Evolutionary conservation across 371 early-diverging fungal genomes (phyloP).

Genomic region (Circinella umbellata): DNA sequence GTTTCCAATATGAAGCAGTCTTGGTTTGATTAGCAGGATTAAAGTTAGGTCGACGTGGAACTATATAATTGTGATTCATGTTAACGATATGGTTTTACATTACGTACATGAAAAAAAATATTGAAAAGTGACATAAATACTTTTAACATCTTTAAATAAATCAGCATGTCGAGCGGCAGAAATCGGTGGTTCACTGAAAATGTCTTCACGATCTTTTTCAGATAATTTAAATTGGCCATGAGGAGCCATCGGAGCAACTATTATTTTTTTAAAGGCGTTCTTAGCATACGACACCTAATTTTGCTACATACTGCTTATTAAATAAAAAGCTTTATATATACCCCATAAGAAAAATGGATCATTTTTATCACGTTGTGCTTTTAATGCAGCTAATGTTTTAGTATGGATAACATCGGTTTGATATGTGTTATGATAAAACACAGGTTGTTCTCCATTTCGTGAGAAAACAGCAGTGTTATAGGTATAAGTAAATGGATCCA

Average conservation of each 20-base stretch:
- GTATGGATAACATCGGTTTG: constrained; percentile 69
- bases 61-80: constrained; percentile 29
- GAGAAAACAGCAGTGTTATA: constrained; percentile 65
- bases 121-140: constrained; percentile 18
- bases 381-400: constrained; percentile 56
- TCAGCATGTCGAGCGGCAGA: constrained; percentile 57
- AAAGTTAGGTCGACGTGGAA: constrained; percentile 65
- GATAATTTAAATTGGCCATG: constrained; percentile 45
- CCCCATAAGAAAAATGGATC: constrained; percentile 65
- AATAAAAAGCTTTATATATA: constrained; percentile 15
- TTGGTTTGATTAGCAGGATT: constrained; percentile 62
- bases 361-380: constrained; percentile 42
- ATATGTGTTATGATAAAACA: constrained; percentile 51
- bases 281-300: background rate
- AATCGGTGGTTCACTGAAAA: constrained; percentile 42
- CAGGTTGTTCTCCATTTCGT: constrained; percentile 57
- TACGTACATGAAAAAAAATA: background rate
- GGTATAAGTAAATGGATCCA: constrained; percentile 66
- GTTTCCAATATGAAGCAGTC: constrained; percentile 57
- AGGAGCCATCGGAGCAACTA: constrained; percentile 31
- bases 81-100: too few species aligned
- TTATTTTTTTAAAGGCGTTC: background rate
- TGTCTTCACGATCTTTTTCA: constrained; percentile 15
- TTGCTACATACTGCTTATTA: background rate
- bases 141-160: constrained; percentile 57